Conservation (phyloP, 2,329 filamentous ascomycete genomes). For the Curvularia sp. region DNA sequence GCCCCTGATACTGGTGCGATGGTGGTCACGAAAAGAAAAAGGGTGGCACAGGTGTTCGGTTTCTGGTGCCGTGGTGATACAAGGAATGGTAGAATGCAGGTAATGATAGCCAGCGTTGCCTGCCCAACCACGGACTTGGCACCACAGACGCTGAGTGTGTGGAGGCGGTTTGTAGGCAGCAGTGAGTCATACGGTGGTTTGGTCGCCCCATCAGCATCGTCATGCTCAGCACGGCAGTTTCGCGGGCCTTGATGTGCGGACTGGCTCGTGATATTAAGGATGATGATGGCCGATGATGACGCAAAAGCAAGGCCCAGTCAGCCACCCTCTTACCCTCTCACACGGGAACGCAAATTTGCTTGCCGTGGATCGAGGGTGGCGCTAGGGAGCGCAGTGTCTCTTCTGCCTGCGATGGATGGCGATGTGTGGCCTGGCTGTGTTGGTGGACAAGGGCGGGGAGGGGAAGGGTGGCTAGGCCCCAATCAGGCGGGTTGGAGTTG, state of each 20-base stretch:
- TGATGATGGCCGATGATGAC: background rate
- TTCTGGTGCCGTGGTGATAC: background rate
- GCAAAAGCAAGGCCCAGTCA: background rate
- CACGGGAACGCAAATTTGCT: background rate
- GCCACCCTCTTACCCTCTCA: no score
- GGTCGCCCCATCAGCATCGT: conserved; percentile 10
- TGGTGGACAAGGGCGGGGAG: conserved; percentile 9
- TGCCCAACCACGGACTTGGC: conserved; percentile 9
- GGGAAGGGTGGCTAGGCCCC: no score
- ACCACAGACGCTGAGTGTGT: background rate
- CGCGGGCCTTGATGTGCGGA: conserved; percentile 15
- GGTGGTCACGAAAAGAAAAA: background rate
- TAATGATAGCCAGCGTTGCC: conserved; percentile 6
- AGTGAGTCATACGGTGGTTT: conserved; percentile 24
- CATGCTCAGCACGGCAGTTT: conserved; percentile 2
- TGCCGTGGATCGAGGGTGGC: conserved; percentile 1
- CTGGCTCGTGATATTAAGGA: background rate
- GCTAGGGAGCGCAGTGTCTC: conserved; percentile 22
- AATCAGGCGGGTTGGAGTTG: conserved; percentile 3
- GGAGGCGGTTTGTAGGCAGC: conserved; percentile 17
- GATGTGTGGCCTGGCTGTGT: conserved; percentile 20
- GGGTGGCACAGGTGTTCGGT: background rate
- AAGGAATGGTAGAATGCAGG: background rate
- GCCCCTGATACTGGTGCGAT: background rate
- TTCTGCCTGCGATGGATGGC: conserved; percentile 26